Conservation (phyloP, 441 rosid genomes). For the Corymbia citriodora region DNA sequence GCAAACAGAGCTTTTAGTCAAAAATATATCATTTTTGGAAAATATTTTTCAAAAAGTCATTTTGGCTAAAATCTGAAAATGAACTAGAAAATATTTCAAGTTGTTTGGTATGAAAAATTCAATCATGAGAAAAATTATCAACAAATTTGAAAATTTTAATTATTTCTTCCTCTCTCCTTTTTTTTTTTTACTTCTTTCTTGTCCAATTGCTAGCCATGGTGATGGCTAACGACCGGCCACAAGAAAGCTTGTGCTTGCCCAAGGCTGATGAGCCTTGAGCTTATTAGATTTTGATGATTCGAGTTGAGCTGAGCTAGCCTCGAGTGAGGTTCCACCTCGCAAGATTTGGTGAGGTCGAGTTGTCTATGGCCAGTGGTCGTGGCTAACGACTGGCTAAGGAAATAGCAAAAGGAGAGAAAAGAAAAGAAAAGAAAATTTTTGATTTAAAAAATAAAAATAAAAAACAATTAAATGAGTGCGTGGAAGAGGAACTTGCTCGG, state of each 20-base stretch:
- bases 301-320: accelerated
- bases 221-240: accelerated
- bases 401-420: background rate
- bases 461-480: background rate
- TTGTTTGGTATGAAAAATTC: too few relatives aligned
- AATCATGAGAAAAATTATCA: too few relatives aligned
- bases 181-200: background rate
- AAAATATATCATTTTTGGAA: background rate
- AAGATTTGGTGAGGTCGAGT: background rate
- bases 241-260: background rate
- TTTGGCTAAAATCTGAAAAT: too few relatives aligned
- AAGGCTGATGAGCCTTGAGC: background rate
- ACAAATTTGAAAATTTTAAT: too few relatives aligned
- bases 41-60: background rate
- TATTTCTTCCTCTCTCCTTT: too few relatives aligned
- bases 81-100: too few relatives aligned
- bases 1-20: accelerated
- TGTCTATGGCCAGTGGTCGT: background rate
- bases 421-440: too few relatives aligned
- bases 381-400: accelerated
- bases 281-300: background rate
- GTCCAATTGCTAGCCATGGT: background rate
- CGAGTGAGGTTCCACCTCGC: accelerated
- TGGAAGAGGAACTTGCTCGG: background rate
- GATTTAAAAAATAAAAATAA: too few relatives aligned